Conservation (phyloP, 495 filamentous ascomycete species). For the Daldinia childiae region DNA sequence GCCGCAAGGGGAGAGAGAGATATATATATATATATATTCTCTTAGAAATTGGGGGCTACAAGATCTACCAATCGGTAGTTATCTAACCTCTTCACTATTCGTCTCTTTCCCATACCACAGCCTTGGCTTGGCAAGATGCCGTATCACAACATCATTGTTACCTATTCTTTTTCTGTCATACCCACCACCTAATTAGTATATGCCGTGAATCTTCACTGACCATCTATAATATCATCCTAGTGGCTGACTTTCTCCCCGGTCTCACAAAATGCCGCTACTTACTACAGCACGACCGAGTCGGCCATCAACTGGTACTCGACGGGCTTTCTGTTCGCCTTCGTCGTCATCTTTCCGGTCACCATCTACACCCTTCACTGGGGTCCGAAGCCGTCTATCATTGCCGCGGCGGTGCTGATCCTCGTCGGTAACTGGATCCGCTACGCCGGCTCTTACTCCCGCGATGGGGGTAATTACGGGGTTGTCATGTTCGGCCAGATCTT, state of each 20-base stretch:
- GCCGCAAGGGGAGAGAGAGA: background rate
- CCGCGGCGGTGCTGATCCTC: constrained; percentile 74
- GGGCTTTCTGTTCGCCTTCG: constrained; percentile 84
- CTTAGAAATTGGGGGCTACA: background rate
- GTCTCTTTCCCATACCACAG: constrained; percentile 7
- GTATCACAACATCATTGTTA: constrained; percentile 12
- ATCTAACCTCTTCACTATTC: constrained; percentile 12
- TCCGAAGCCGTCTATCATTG: constrained; percentile 80
- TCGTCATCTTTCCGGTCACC: constrained; percentile 73
- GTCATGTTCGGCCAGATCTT: constrained; percentile 97
- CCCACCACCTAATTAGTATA: background rate
- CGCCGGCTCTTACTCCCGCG: constrained; percentile 69
- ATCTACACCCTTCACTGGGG: constrained; percentile 83
- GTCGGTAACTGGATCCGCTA: constrained; percentile 94
- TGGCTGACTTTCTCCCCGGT: constrained; percentile 95
- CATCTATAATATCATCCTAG: constrained; percentile 50
- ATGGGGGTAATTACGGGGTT: constrained; percentile 70
- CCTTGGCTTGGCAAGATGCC: constrained; percentile 20
- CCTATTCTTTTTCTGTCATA: constrained; percentile 7
- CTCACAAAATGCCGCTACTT: constrained; percentile 75
- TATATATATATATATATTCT: background rate
- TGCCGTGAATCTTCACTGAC: constrained; percentile 15
- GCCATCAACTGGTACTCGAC: constrained; percentile 94
- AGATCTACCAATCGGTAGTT: constrained; percentile 35
- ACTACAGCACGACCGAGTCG: constrained; percentile 77